Evolutionary conservation across 2,329 filamentous ascomycete species (phyloP), one percentile per base, ranked within the genome.

Genomic region (Pseudogymnoascus verrucosus): DNA sequence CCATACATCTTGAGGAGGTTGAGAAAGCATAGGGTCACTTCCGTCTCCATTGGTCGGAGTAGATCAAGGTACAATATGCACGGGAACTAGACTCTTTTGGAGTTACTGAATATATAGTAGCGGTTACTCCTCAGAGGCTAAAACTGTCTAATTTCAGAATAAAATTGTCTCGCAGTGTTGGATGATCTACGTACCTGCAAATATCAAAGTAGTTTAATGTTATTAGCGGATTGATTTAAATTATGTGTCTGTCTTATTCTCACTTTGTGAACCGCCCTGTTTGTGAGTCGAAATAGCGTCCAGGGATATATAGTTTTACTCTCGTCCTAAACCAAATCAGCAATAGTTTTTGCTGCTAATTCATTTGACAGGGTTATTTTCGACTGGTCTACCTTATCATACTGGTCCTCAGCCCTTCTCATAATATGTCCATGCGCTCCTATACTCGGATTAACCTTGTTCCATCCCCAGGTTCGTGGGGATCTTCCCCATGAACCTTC

Each of bases 391-490:
- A n/a, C 12, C 6, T 42, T 47, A 7, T n/a, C 21, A 12, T 19
- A 26, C 42, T 23, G 16, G 14, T 7, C 42, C 21, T 23, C 40
- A 23, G 26, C 21, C 10, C 26, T 54, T 31, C 51, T 34, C 51
- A 19, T 57, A 66, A 75, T 1, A 67, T 68, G 0, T 78, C 77
- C 65, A 74, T 75, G 5, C 73, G 69, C 64, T 73, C 72, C 63
- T 75, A 68, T 63, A 67, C 74, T 8, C 75, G 51, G 51, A 57
- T 34, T 34, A 57, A 57, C 51, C 51, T 57, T 57, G 51, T 57
- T 57, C 51, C 51, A 12, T 34, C 51, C 26, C 51, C 51, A 57
- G 51, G 28, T 57, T 57, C 8, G 26, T 57, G 51, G 51, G 26
- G 26, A 57, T 19, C 47, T 57, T 31, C 28, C 28, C 28, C 28